A percentile compares a stretch with the other conserved stretches of the same genome.
Evolutionary conservation across 2,329 filamentous ascomycete genomes (phyloP).

Genomic region (Alternaria hordeiaustralica): DNA sequence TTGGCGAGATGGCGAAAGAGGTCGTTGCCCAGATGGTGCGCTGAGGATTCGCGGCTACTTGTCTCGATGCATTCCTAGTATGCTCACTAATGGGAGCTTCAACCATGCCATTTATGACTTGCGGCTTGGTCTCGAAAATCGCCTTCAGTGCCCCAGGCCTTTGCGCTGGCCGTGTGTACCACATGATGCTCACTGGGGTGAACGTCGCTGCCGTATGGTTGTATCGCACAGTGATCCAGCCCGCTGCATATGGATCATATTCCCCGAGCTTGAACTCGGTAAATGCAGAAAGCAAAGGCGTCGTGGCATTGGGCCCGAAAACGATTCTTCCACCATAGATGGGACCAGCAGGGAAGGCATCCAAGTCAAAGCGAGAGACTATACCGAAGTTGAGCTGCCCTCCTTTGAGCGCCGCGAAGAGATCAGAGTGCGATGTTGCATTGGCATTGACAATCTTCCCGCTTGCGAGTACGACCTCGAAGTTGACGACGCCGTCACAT

Average conservation of each 20-base stretch:
- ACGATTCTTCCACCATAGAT: constrained; percentile 29
- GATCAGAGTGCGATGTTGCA: constrained; percentile 39
- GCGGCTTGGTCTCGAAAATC: constrained; percentile 21
- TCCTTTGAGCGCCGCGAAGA: constrained; percentile 52
- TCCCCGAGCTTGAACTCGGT: constrained; percentile 27
- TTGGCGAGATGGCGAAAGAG: constrained; percentile 25
- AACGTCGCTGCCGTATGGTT: constrained; percentile 25
- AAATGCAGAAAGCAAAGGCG: constrained; percentile 22
- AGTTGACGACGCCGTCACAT: constrained; percentile 38
- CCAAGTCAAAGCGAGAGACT: constrained; percentile 51
- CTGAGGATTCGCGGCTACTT: constrained; percentile 15
- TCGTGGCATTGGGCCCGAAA: constrained; percentile 19
- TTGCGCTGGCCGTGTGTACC: constrained; percentile 28
- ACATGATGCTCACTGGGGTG: constrained; percentile 29
- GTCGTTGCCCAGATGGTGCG: constrained; percentile 35
- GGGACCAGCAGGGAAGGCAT: constrained; percentile 24
- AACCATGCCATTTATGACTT: constrained; percentile 22
- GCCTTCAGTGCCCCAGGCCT: constrained; percentile 23
- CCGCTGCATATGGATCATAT: constrained; percentile 31
- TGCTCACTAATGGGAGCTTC: constrained; percentile 26
- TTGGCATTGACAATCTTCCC: constrained; percentile 50
- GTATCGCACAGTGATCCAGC: constrained; percentile 33
- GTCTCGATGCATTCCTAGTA: constrained; percentile 27
- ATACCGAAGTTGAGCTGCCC: constrained; percentile 54
- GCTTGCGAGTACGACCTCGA: constrained; percentile 48